phyloP scores from a whole-genome alignment of 2,329 filamentous ascomycete genomes.

The Exserohilum turcica region DNA sequence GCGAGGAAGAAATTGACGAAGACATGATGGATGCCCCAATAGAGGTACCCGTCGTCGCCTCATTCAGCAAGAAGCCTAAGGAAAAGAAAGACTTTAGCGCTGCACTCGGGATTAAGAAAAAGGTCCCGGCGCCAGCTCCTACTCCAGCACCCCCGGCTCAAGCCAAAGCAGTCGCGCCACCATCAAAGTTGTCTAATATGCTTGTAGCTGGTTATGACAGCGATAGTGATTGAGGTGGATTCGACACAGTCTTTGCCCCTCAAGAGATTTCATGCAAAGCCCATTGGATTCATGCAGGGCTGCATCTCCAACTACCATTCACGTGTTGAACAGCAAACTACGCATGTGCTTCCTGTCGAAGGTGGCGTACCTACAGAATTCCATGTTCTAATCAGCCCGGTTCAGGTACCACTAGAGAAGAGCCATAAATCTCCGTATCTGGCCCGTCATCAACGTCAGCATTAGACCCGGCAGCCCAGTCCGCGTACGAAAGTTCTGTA shows the following conservation, averaged over 20 bases:
- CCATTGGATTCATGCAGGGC: too few species aligned
- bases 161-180: conserved; percentile 16
- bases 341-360: too few species aligned
- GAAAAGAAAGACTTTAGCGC: conserved; percentile 83
- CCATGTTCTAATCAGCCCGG: too few species aligned
- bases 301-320: too few species aligned
- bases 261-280: background rate
- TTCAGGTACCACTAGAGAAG: too few species aligned
- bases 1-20: conserved; percentile 58
- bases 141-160: conserved; percentile 11
- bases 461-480: too few species aligned
- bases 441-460: too few species aligned
- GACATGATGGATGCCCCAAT: conserved; percentile 46
- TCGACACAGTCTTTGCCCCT: background rate
- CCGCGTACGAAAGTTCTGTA: too few species aligned
- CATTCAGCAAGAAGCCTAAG: conserved; percentile 78
- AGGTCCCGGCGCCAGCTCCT: conserved; percentile 19
- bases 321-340: too few species aligned
- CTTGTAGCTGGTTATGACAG: conserved; percentile 40
- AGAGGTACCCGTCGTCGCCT: conserved; percentile 52
- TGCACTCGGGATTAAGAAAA: conserved; percentile 76
- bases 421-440: too few species aligned
- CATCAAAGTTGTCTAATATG: conserved; percentile 30
- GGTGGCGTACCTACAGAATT: too few species aligned
- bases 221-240: conserved; percentile 28